These are phyloP conservation scores for Panaeolus papilionaceus DNA, from an alignment of 768 basidiomycete species.

Conservation along the genomic window DNA sequence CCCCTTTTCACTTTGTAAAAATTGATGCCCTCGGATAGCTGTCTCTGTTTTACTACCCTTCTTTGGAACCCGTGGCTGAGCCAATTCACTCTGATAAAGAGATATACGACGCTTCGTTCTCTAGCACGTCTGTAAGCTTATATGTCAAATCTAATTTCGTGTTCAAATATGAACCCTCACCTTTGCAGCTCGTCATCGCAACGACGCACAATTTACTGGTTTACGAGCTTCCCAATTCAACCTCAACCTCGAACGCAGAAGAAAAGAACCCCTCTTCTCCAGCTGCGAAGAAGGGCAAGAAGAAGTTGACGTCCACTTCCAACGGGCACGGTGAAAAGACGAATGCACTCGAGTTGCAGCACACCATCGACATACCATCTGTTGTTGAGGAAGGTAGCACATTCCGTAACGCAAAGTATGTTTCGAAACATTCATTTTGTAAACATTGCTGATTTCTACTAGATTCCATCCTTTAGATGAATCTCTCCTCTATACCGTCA, in stretches of 20 bases:
- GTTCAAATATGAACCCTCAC: not conserved
- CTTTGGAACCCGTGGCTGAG: slow-evolving; percentile 53
- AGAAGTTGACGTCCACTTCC: slow-evolving; percentile 40
- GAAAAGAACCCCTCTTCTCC: slow-evolving; percentile 16
- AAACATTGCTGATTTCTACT: not conserved
- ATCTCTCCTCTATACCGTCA: slow-evolving; percentile 67
- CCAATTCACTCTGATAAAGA: slow-evolving; percentile 72
- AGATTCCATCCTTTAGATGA: slow-evolving; percentile 65
- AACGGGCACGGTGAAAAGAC: slow-evolving; percentile 22
- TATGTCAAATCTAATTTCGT: not conserved
- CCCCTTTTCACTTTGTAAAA: slow-evolving; percentile 11
- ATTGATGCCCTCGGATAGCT: slow-evolving; percentile 46
- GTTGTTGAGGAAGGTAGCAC: slow-evolving; percentile 57
- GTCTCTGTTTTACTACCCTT: slow-evolving; percentile 69
- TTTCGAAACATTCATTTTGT: not conserved
- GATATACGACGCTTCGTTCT: slow-evolving; percentile 88
- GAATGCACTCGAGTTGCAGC: slow-evolving; percentile 46
- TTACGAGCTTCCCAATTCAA: slow-evolving; percentile 56
- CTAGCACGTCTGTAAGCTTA: slow-evolving; percentile 57
- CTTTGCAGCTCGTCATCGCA: slow-evolving; percentile 65
- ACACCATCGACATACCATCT: slow-evolving; percentile 60
- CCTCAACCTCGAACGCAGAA: slow-evolving; percentile 23
- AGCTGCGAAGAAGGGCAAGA: slow-evolving; percentile 46
- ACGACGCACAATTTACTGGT: slow-evolving; percentile 70
- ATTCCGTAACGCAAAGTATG: slow-evolving; percentile 71